A percentile compares a stretch with the other conserved stretches of the same genome.
phyloP scores from a whole-genome alignment of 2,329 filamentous ascomycete species.

The Claviceps sp. region DNA sequence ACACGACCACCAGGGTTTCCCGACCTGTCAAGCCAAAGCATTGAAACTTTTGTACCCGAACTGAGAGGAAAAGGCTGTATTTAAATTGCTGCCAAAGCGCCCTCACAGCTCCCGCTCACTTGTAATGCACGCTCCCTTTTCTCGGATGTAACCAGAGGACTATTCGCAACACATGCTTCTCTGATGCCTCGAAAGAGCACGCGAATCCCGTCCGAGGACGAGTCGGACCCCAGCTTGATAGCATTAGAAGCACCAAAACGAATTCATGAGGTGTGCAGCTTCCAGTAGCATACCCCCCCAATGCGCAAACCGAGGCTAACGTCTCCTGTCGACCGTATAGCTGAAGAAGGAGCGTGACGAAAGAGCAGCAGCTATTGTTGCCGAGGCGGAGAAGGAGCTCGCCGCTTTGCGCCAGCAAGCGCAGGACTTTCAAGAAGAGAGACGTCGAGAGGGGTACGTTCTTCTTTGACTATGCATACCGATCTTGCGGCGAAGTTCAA shows the following conservation, averaged over 20 bases:
- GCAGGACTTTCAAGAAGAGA: constrained; percentile 11
- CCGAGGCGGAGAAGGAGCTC: constrained; percentile 13
- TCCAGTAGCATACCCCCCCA: too few species aligned
- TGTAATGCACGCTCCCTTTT: neutral
- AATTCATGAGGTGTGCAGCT: constrained; percentile 12
- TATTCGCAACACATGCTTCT: neutral
- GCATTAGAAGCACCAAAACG: constrained; percentile 16
- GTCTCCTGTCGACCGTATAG: constrained; percentile 8
- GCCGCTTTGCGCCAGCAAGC: constrained; percentile 13
- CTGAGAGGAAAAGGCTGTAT: neutral
- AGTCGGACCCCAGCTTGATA: constrained; percentile 11
- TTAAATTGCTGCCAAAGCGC: neutral
- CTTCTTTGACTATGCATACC: neutral
- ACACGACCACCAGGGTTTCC: neutral
- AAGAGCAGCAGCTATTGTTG: constrained; percentile 12
- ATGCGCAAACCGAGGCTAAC: too few species aligned
- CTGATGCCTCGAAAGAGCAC: constrained; percentile 9
- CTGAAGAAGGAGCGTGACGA: constrained; percentile 18
- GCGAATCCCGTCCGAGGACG: constrained; percentile 9
- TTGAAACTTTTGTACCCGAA: neutral
- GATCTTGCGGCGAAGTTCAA: neutral
- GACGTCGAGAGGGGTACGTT: constrained; percentile 12
- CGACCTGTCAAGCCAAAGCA: too few species aligned
- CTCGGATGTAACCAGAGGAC: too few species aligned
- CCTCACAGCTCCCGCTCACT: neutral